Evolutionary conservation across 345 rosid genomes (phyloP), one percentile per base, ranked within the genome.

Genomic region (Salix koriyanagi): DNA sequence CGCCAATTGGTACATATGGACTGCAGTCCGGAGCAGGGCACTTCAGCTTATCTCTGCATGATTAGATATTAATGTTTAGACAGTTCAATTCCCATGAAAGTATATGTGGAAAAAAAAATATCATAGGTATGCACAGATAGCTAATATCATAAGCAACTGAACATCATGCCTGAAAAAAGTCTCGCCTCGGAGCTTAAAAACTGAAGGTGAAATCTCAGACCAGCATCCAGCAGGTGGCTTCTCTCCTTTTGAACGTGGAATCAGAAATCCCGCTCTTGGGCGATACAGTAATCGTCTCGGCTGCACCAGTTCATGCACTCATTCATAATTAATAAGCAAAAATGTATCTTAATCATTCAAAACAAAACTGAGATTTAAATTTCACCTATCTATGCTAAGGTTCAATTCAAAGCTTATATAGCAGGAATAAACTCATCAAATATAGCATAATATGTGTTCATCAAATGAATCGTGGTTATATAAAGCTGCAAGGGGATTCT

Each of bases 11-110:
- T 65, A 76, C 39, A 79, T 87, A 93, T 36, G 96, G 89, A 79
- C 90, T 85, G 83, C 64, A 84, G 36, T 78, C 81, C 75, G 93
- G 84, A 78, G 96, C 96, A 60, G 93, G 85, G 67, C 25, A 34
- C 85, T 91, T 93, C 84, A 87, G 88, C 67, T 88, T 90, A 65
- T 93, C 92, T 76, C 97, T 91, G 91, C 65, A 86, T 66, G 39
- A 61, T 61, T 32, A 75, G 32, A 18, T 18, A n/a, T n/a, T 44
- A 10, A 25, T 32, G 48, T 65, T 52, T 71, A 79, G 42, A 28
- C 13, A 8, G 50, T 46, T 18, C 12, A 39, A 72, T 0, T 46
- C 32, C 65, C 21, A 11, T 5, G 50, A n/a, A 19, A 46, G n/a
- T 26, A 75, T 25, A 25, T 7, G 56, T 28, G 39, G 25, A 19